phyloP scores from a whole-genome alignment of 228 moss, liverwort and hornwort species.

The Sphagnum magellanicum region DNA sequence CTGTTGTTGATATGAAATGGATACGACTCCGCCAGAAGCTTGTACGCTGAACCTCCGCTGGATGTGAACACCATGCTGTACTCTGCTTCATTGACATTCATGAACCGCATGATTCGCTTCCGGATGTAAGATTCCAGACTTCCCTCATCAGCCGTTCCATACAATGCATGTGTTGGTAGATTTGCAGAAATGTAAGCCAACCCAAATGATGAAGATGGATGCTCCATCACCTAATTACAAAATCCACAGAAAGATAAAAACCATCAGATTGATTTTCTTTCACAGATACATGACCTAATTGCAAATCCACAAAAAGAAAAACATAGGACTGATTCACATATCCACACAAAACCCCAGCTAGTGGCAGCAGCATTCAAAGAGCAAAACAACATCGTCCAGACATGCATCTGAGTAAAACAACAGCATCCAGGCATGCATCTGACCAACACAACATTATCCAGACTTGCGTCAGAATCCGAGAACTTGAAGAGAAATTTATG shows the following conservation, averaged over 20 bases:
- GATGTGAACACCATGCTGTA: constrained; percentile 99
- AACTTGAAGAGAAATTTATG: background rate
- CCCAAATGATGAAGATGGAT: constrained; percentile 70
- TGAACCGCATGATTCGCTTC: constrained; percentile 79
- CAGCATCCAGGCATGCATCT: too few relatives aligned
- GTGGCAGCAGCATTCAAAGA: too few relatives aligned
- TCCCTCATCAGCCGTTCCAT: constrained; percentile 85
- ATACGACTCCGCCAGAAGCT: constrained; percentile 89
- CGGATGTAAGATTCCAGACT: constrained; percentile 74
- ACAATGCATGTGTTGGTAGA: constrained; percentile 86
- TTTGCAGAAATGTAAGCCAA: constrained; percentile 97
- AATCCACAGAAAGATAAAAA: too few relatives aligned
- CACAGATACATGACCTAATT: too few relatives aligned
- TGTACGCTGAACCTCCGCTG: constrained; percentile 92
- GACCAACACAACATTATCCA: too few relatives aligned
- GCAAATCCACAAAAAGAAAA: too few relatives aligned
- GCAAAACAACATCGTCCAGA: too few relatives aligned
- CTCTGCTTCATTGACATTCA: constrained; percentile 83
- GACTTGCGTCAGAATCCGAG: too few relatives aligned
- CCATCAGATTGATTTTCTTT: too few relatives aligned
- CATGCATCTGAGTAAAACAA: too few relatives aligned
- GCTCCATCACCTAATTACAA: constrained; percentile 27
- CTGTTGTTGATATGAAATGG: constrained; percentile 73
- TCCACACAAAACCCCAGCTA: too few relatives aligned
- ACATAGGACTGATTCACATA: too few relatives aligned